Evolutionary conservation across 2,329 filamentous ascomycete genomes (phyloP).

Genomic region (Taxawa tesnikishii): DNA sequence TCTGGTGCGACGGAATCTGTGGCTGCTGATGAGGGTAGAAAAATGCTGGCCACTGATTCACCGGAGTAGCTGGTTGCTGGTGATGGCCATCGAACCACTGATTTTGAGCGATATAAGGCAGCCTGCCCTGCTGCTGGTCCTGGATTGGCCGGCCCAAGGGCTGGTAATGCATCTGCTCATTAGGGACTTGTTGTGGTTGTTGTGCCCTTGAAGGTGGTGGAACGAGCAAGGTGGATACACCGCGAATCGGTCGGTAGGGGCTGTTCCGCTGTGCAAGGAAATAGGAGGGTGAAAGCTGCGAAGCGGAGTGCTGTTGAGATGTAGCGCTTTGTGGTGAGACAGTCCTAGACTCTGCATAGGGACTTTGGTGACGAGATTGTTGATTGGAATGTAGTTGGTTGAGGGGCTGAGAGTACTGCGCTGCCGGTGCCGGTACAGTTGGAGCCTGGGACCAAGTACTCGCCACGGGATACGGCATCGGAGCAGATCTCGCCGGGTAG

Average conservation of each 20-base stretch:
- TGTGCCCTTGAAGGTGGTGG: slow-evolving; percentile 73
- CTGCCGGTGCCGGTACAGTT: slow-evolving; percentile 11
- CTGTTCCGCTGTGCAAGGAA: slow-evolving; percentile 82
- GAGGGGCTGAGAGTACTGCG: slow-evolving; percentile 11
- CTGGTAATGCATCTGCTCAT: slow-evolving; percentile 40
- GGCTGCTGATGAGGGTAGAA: slow-evolving; percentile 1
- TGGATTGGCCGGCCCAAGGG: slow-evolving; percentile 33
- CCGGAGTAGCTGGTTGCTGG: slow-evolving; percentile 18
- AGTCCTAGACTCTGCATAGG: slow-evolving; percentile 40
- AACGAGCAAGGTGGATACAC: slow-evolving; percentile 82
- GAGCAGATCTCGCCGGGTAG: slow-evolving; percentile 52
- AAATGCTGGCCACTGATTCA: slow-evolving; percentile 18
- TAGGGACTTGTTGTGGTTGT: slow-evolving; percentile 28
- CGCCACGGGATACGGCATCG: slow-evolving; percentile 57
- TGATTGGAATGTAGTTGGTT: slow-evolving; percentile 12
- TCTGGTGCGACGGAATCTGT: no score
- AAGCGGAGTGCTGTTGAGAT: no score
- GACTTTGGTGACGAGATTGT: slow-evolving; percentile 38
- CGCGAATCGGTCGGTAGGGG: slow-evolving; percentile 81
- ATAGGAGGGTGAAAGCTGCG: slow-evolving; percentile 72
- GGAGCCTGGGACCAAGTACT: slow-evolving; percentile 38
- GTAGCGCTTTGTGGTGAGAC: no score
- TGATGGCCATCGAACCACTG: slow-evolving; percentile 20
- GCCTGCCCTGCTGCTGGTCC: slow-evolving; percentile 29
- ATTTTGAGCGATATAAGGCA: slow-evolving; percentile 27